Evolutionary conservation across 768 basidiomycete genomes (phyloP).

Genomic region (Kockovaella imperatae): DNA sequence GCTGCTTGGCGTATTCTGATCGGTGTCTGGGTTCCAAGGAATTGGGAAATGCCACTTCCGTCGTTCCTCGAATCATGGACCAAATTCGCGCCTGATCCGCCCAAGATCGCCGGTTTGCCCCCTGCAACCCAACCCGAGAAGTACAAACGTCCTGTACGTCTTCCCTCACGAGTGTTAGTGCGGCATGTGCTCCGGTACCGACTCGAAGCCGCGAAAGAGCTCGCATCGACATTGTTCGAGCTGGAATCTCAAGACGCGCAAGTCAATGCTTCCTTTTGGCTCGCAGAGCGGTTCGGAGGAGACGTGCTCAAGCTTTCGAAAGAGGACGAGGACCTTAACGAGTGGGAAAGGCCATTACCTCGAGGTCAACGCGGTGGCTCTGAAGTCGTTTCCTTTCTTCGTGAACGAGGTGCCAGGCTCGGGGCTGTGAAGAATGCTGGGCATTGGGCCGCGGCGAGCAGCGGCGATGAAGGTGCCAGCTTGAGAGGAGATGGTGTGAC

Average conservation of each 20-base stretch:
- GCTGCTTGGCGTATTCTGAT: slow-evolving; percentile 96
- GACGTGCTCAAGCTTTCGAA: slow-evolving; percentile 20
- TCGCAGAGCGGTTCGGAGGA: slow-evolving; percentile 31
- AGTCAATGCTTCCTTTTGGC: slow-evolving; percentile 47
- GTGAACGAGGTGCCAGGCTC: slow-evolving; percentile 64
- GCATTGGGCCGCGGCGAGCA: slow-evolving; percentile 59
- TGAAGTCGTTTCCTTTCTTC: slow-evolving; percentile 68
- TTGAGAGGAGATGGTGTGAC: slow-evolving; percentile 7
- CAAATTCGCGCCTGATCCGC: slow-evolving; percentile 26
- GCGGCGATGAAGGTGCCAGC: slow-evolving; percentile 18
- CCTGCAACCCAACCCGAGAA: slow-evolving; percentile 19
- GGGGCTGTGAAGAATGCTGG: slow-evolving; percentile 50
- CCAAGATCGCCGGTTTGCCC: slow-evolving; percentile 28
- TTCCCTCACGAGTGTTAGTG: slow-evolving; percentile 74
- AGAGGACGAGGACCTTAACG: slow-evolving; percentile 46
- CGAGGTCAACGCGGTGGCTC: slow-evolving; percentile 51
- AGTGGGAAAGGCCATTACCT: slow-evolving; percentile 38
- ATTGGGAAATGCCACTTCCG: slow-evolving; percentile 69
- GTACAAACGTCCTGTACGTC: slow-evolving; percentile 37
- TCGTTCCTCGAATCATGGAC: slow-evolving; percentile 49
- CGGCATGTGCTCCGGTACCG: slow-evolving; percentile 82
- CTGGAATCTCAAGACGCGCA: slow-evolving; percentile 46
- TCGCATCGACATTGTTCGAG: slow-evolving; percentile 64
- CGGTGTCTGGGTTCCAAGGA: slow-evolving; percentile 83
- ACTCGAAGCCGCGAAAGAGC: slow-evolving; percentile 68